Base-by-base conservation (phyloP, 352 stramenopile species). In the Phytopythium boreale region DNA sequence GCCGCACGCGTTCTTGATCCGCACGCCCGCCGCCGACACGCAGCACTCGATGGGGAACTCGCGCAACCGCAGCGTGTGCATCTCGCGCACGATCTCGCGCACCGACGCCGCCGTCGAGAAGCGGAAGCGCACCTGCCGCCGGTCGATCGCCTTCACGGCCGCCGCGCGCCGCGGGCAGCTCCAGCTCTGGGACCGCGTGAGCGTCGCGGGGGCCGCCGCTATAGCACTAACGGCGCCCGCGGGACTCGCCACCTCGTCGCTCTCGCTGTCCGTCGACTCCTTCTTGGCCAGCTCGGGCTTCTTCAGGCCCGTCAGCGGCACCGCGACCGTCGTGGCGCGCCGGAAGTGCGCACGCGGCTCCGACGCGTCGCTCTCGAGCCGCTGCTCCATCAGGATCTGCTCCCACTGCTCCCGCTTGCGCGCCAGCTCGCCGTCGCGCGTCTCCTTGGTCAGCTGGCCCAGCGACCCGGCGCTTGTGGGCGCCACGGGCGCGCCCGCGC, bases 21-120 rank as follows among this genome's bases (percentile, higher is more conserved):
- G 58, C 39, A 78, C 77, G 6, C 67, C 27, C 14, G 24, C 34
- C 14, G 72, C 56, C 29, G 61, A 67, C 41, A 75, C 63, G 17
- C 68, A 37, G 59, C 73, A 82, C 59, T 86, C 70, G 12, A 67
- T 61, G 0, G 84, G 84, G 62, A 90, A 90, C 56, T 89, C 78
- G 20, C 73, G 69, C 52, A 90, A 49, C 1, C 77, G 63, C 58
- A 78, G 78, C 22, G 80, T 81, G 62, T 92, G 76, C 80, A 90
- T 90, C 67, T 90, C 79, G 29, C 84, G 81, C 57, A 90, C 81
- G 12, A 73, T 77, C 34, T 89, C 84, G 20, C 81, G 82, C 43
- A 69, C 80, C 5, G 76, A 87, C 50, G 71, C 73, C 1, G 80
- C 75, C 1, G 82, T 87, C 8, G 78, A 86, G 65, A 87, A 88